Conservation (phyloP, 768 basidiomycete genomes). For the Lactarius hatsudake region DNA sequence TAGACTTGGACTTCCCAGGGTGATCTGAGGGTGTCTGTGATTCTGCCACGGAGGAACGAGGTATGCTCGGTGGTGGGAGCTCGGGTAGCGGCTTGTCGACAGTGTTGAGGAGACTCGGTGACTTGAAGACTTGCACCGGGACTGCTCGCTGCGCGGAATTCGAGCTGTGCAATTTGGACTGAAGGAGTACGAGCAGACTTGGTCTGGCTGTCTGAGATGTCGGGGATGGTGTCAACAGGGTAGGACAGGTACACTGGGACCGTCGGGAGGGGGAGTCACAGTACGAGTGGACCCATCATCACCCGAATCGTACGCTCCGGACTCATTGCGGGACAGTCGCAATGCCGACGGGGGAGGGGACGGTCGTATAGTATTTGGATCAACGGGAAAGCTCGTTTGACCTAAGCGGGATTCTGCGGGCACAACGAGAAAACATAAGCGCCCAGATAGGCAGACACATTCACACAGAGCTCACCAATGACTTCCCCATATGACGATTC, state of each 20-base stretch:
- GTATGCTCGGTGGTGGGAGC: conserved; percentile 35
- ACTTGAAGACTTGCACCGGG: conserved; percentile 25
- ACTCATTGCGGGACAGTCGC: conserved; percentile 31
- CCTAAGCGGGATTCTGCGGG: conserved; percentile 25
- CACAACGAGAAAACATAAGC: background rate
- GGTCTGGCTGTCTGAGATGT: conserved; percentile 52
- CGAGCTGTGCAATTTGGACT: background rate
- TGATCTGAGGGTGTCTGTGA: conserved; percentile 16
- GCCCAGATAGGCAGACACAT: background rate
- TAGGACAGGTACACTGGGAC: conserved; percentile 37
- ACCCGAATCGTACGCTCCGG: conserved; percentile 4
- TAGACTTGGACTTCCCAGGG: conserved; percentile 60
- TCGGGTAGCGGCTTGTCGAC: conserved; percentile 28
- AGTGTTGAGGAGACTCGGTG: conserved; percentile 8
- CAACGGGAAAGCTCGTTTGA: conserved; percentile 28
- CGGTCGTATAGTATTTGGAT: conserved; percentile 59
- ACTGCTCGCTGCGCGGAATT: conserved; percentile 15
- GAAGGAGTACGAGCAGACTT: conserved; percentile 37
- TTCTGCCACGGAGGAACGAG: conserved; percentile 22
- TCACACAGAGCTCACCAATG: conserved; percentile 44
- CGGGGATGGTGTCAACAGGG: conserved; percentile 50
- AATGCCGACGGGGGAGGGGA: conserved; percentile 70
- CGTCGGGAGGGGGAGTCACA: conserved; percentile 38
- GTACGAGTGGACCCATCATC: conserved; percentile 40
- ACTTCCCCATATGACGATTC: conserved; percentile 62